Conservation (phyloP, 2,329 filamentous ascomycete species). For the Diaporthe sp. region DNA sequence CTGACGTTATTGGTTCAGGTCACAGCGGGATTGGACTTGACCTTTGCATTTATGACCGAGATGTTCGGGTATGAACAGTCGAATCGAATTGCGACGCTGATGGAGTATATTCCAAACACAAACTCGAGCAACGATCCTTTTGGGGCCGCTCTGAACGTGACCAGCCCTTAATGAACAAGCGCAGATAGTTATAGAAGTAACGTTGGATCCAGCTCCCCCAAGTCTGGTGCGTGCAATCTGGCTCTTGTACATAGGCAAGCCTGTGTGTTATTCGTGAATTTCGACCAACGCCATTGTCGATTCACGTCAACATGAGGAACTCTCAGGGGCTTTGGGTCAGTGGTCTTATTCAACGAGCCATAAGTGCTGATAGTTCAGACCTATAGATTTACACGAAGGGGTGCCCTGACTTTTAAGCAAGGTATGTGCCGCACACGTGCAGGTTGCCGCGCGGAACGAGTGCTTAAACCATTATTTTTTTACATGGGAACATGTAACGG, state of each 20-base stretch:
- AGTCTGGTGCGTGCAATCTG: background rate
- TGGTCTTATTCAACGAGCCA: background rate
- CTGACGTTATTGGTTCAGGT: slow-evolving; percentile 58
- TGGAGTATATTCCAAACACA: slow-evolving; percentile 61
- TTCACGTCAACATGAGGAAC: background rate
- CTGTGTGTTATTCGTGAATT: background rate
- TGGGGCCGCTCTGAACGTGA: background rate
- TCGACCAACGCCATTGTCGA: background rate
- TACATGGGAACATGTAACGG: no score
- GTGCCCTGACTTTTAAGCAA: background rate
- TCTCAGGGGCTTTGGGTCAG: background rate
- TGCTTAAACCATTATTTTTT: no score
- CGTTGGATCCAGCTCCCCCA: no score
- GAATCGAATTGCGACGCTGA: slow-evolving; percentile 54
- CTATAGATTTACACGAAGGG: background rate
- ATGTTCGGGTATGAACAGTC: slow-evolving; percentile 63
- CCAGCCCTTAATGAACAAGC: background rate
- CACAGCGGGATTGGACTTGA: slow-evolving; percentile 49
- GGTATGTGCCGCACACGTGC: no score
- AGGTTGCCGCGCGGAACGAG: no score
- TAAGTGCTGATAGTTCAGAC: background rate
- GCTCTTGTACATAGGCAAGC: background rate
- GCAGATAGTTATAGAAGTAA: background rate
- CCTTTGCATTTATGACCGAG: slow-evolving; percentile 48
- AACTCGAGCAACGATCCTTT: slow-evolving; percentile 34